Conservation (phyloP, 1,284 basidiomycete species). For the Melampsora occidentalis region DNA sequence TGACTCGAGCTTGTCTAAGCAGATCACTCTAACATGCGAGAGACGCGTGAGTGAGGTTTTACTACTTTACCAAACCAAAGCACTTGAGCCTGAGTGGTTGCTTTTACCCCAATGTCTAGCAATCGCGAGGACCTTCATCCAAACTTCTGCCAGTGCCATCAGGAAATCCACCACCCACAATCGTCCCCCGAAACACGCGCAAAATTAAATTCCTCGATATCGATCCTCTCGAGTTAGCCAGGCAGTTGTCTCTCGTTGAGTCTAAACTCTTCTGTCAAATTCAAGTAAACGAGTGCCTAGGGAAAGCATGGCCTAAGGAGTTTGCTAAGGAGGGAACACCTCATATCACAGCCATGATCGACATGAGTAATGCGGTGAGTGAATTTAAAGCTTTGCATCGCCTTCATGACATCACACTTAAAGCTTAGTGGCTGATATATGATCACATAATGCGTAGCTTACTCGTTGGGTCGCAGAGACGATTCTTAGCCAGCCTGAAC, state of each 20-base stretch:
- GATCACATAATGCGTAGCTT: slow-evolving; percentile 44
- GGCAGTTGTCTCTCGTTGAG: slow-evolving; percentile 92
- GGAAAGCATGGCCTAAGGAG: slow-evolving; percentile 55
- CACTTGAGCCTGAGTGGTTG: neutral
- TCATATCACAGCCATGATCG: slow-evolving; percentile 85
- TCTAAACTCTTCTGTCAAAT: slow-evolving; percentile 82
- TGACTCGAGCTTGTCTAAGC: slow-evolving; percentile 50
- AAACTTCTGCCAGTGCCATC: slow-evolving; percentile 49
- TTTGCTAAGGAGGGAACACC: slow-evolving; percentile 56
- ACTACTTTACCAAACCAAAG: neutral
- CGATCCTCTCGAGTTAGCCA: slow-evolving; percentile 83
- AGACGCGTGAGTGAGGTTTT: slow-evolving; percentile 48
- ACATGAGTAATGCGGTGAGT: slow-evolving; percentile 82
- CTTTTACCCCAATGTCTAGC: neutral
- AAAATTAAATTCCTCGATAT: slow-evolving; percentile 82
- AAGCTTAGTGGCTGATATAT: neutral
- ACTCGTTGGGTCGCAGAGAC: slow-evolving; percentile 94
- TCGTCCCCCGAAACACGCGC: slow-evolving; percentile 70
- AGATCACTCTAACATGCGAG: slow-evolving; percentile 54
- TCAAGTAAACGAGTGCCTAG: slow-evolving; percentile 83
- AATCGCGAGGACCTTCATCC: slow-evolving; percentile 17
- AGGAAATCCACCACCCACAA: slow-evolving; percentile 64
- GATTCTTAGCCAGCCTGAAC: slow-evolving; percentile 79
- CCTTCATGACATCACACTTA: neutral
- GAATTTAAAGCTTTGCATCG: neutral